These are phyloP conservation scores for Lepidopterella palustris DNA, from an alignment of 495 filamentous ascomycete genomes.

Conservation along the genomic window DNA sequence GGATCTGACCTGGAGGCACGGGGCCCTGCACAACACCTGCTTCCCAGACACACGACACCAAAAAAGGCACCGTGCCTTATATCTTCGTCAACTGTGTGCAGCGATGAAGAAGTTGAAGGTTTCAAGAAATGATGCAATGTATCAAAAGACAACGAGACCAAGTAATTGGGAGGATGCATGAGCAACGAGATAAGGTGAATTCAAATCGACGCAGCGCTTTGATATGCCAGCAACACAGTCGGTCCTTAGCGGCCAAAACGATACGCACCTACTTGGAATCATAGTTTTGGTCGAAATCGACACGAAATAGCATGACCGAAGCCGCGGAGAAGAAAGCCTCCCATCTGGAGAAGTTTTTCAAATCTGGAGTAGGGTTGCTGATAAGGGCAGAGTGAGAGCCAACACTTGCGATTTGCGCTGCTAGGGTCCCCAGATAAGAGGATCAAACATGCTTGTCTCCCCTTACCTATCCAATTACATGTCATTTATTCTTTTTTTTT, in stretches of 20 bases:
- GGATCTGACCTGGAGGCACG: too few species aligned
- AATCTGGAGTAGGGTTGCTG: slow-evolving; percentile 4
- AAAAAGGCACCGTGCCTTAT: background rate
- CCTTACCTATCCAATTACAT: background rate
- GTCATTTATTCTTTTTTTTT: background rate
- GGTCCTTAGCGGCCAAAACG: too few species aligned
- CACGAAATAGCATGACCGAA: background rate
- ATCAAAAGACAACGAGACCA: too few species aligned
- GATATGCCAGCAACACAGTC: too few species aligned
- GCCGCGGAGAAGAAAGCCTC: slow-evolving; percentile 13
- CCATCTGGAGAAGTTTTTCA: slow-evolving; percentile 1
- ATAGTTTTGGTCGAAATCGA: background rate
- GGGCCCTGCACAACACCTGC: background rate
- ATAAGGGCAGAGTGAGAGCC: slow-evolving; percentile 13
- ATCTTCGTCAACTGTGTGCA: too few species aligned
- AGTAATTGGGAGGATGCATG: too few species aligned
- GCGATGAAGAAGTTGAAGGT: too few species aligned
- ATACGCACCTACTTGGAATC: too few species aligned
- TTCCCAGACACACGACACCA: background rate
- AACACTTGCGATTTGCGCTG: background rate
- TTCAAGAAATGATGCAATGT: too few species aligned
- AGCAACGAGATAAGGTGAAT: too few species aligned
- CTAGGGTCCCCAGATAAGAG: slow-evolving; percentile 13
- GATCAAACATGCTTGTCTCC: background rate
- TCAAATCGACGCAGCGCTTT: too few species aligned